These are phyloP conservation scores for Naganishia vaughanmartiniae DNA, from an alignment of 768 basidiomycete species.

Conservation along the genomic window DNA sequence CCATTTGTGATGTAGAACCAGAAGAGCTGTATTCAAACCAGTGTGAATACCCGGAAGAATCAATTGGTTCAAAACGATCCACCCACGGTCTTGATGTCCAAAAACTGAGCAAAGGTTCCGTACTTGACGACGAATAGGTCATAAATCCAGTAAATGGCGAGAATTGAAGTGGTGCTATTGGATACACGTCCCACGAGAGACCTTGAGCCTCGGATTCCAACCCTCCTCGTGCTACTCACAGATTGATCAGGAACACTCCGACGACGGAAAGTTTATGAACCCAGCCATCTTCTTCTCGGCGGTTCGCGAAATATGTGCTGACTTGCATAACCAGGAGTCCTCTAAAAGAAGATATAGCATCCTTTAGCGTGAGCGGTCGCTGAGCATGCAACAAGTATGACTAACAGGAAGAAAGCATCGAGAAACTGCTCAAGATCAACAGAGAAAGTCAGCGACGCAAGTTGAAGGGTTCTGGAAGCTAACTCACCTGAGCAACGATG, in stretches of 20 bases:
- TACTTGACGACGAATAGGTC: constrained; percentile 19
- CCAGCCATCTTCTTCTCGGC: neutral
- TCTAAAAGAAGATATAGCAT: neutral
- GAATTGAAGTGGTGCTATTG: constrained; percentile 12
- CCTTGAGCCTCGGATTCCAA: too few relatives aligned
- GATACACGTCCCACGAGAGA: too few relatives aligned
- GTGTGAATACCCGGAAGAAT: neutral
- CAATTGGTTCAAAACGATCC: too few relatives aligned
- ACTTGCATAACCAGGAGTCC: constrained; percentile 26
- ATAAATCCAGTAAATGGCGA: constrained; percentile 24
- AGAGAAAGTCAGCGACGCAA: neutral
- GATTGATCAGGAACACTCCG: constrained; percentile 7
- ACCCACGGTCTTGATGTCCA: constrained; percentile 23
- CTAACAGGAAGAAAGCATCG: constrained; percentile 24
- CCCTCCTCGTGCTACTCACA: neutral
- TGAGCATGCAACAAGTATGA: neutral
- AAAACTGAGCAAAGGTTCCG: constrained; percentile 19
- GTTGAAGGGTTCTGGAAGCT: neutral
- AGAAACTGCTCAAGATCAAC: constrained; percentile 8
- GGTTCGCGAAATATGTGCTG: neutral
- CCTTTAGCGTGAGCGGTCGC: neutral
- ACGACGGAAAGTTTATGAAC: neutral
- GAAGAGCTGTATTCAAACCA: constrained; percentile 10
- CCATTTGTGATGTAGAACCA: constrained; percentile 29
- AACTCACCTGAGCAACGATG: constrained; percentile 21